Percentiles rank a stretch among this genome's conserved stretches.
phyloP scores from a whole-genome alignment of 78 protist genomes.

The Polysphondylium violaceum region DNA sequence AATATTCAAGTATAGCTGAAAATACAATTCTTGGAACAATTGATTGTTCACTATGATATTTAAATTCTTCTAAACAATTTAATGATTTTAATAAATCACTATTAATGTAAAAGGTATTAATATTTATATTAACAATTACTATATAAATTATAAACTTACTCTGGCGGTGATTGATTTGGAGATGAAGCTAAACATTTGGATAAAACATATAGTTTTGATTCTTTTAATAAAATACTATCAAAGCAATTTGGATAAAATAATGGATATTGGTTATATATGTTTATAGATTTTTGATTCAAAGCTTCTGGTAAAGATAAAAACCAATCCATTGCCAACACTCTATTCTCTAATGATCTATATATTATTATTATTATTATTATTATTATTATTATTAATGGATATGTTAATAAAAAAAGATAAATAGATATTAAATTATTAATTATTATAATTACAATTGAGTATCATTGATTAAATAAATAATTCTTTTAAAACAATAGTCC shows the following conservation, averaged over 20 bases:
- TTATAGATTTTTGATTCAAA: background rate
- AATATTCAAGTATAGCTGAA: constrained; percentile 3
- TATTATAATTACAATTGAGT: constrained; percentile 16
- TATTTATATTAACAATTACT: background rate
- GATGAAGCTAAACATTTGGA: constrained; percentile 23
- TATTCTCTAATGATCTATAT: constrained; percentile 37
- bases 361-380: background rate
- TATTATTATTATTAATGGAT: too few species aligned
- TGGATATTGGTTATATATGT: background rate
- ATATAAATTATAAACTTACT: constrained; percentile 1
- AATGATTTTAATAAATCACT: constrained; percentile 66
- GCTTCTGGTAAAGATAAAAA: constrained; percentile 37
- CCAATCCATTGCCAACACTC: constrained; percentile 74
- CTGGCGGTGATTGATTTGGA: background rate
- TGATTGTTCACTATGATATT: constrained; percentile 43
- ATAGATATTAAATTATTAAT: background rate
- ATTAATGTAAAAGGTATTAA: background rate
- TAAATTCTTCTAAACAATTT: constrained; percentile 73
- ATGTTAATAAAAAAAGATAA: too few species aligned
- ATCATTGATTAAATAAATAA: constrained; percentile 43
- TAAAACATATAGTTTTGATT: constrained; percentile 45
- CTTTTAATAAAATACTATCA: constrained; percentile 34
- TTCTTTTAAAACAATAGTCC: constrained; percentile 33
- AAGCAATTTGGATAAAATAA: constrained; percentile 8
- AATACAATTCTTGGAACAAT: constrained; percentile 47